Evolutionary conservation across 352 stramenopile species (phyloP), one percentile per base, ranked within the genome.

Genomic region (Globisporangium parvum): DNA sequence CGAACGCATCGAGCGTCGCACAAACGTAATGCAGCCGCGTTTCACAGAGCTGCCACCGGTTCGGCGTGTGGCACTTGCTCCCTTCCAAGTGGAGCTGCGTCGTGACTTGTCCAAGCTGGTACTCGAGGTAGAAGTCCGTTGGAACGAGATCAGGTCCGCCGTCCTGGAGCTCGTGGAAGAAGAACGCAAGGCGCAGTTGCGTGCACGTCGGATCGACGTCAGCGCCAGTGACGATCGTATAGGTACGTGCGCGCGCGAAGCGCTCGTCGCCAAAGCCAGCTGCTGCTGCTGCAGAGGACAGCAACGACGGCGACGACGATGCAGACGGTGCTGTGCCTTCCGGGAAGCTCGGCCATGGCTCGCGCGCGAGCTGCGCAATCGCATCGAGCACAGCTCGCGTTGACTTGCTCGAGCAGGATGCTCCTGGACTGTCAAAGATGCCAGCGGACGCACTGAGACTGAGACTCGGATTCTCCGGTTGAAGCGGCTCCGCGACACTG

Each of bases 91-190:
- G 62, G 14, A 93, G 52, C 21, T 63, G 68, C 11, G 60, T 71
- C 28, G 89, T 69, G 23, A 61, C 49, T 58, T 93, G 83, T 0
- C 80, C 83, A 6, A 93, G 53, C 42, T 91, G 80, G 47, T 93
- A 93, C 44, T 90, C 80, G 31, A 91, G 66, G 49, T 78, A 88
- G 24, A 89, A 93, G 20, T 91, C 77, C 0, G 75, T 80, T 1
- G 80, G 72, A 6, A 63, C 60, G 35, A 88, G 59, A 1, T 77
- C 49, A 0, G 72, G 73, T 0, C 80, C 77, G 33, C 67, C 80
- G 49, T 93, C 83, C 50, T 93, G 83, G 2, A 93, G 59, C 52
- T 93, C 83, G 48, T 93, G 80, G 52, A 93, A 93, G 65, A 93
- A 88, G 47, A 93, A 82, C 28, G 83, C 69, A 15, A 93, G 48